Evolutionary conservation across 1,139 yeast species (phyloP).

Genomic region (Yamadazyma taylorii): DNA sequence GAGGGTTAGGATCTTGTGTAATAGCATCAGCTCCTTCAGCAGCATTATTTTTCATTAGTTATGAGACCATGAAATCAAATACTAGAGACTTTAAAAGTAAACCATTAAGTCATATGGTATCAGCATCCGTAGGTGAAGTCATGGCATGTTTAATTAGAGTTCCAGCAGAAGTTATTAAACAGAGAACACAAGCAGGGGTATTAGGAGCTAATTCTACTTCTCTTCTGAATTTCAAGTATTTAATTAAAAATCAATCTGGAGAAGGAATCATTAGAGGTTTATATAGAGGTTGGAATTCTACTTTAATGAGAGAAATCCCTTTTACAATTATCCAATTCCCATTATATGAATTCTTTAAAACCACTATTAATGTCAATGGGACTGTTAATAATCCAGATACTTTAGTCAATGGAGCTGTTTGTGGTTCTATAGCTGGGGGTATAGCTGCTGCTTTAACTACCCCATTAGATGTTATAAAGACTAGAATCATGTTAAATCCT

Average conservation of each 20-base stretch:
- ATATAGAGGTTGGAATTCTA: constrained; percentile 91
- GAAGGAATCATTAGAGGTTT: constrained; percentile 79
- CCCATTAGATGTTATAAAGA: constrained; percentile 89
- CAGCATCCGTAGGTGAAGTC: constrained; percentile 88
- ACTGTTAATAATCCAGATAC: constrained; percentile 36
- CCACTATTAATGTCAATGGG: constrained; percentile 33
- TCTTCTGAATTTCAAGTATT: constrained; percentile 61
- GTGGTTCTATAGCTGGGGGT: constrained; percentile 95
- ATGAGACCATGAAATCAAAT: constrained; percentile 68
- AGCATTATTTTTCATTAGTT: constrained; percentile 83
- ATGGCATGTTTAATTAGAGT: constrained; percentile 93
- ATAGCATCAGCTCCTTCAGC: constrained; percentile 97
- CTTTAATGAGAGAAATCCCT: constrained; percentile 92
- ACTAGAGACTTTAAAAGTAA: constrained; percentile 36
- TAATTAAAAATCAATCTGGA: constrained; percentile 59
- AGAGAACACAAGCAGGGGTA: constrained; percentile 78
- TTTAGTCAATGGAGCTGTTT: constrained; percentile 80
- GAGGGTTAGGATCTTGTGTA: constrained; percentile 90
- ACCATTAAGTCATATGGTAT: constrained; percentile 69
- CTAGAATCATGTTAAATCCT: constrained; percentile 79
- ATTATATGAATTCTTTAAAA: constrained; percentile 78
- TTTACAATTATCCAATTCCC: constrained; percentile 96
- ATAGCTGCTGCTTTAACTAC: constrained; percentile 93
- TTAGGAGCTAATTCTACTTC: constrained; percentile 53
- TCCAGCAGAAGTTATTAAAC: constrained; percentile 96